These are phyloP conservation scores for Chaetomium cochliodes DNA, from an alignment of 495 filamentous ascomycete species.

Conservation along the genomic window DNA sequence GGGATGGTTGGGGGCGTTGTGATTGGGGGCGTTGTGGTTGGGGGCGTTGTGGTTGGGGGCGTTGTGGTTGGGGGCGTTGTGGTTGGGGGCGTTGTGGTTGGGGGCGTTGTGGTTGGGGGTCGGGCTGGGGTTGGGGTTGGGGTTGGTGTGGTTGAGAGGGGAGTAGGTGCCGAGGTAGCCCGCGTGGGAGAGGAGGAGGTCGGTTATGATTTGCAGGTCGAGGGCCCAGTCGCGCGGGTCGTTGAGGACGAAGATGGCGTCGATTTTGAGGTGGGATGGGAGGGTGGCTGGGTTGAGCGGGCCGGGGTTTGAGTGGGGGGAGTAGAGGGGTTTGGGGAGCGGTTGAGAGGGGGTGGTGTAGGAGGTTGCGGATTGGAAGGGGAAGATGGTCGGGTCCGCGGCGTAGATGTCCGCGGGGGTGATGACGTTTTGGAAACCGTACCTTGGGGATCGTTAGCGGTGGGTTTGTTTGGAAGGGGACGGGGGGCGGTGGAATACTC, in stretches of 20 bases:
- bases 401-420: constrained; percentile 80
- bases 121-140: constrained; percentile 52
- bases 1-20: too few relatives aligned
- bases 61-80: too few relatives aligned
- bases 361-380: constrained; percentile 62
- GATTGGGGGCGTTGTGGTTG: too few relatives aligned
- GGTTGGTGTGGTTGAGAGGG: constrained; percentile 54
- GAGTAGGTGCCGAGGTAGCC: constrained; percentile 80
- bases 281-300: neutral
- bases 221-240: constrained; percentile 92
- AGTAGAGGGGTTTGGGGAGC: constrained; percentile 48
- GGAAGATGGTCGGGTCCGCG: constrained; percentile 73
- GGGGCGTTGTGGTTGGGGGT: too few relatives aligned
- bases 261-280: constrained; percentile 61
- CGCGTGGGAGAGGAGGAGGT: constrained; percentile 70
- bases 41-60: too few relatives aligned
- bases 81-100: too few relatives aligned
- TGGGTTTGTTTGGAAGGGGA: neutral
- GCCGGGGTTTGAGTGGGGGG: constrained; percentile 13
- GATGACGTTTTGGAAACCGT: constrained; percentile 79
- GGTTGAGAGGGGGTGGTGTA: constrained; percentile 59
- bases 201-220: constrained; percentile 77
- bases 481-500: constrained; percentile 47
- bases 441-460: constrained; percentile 14
- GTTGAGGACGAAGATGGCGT: constrained; percentile 85